Percentiles rank a stretch among this genome's conserved stretches.
phyloP scores from a whole-genome alignment of 2,329 filamentous ascomycete species.

The Chaetomiaceae sp. region DNA sequence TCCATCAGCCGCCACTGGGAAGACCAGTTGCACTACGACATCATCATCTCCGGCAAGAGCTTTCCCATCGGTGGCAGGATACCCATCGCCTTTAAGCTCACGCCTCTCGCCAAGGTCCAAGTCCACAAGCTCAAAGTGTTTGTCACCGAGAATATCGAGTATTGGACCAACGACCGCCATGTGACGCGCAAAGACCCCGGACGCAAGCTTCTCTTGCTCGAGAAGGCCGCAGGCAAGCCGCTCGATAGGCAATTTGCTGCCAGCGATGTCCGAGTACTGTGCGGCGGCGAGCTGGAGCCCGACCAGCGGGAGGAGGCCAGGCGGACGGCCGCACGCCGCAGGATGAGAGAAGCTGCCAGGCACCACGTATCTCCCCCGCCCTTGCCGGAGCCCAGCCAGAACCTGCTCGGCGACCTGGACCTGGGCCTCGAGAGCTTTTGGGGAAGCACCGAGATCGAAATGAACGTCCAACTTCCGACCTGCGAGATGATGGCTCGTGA shows the following conservation, averaged over 20 bases:
- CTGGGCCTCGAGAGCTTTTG: constrained; percentile 66
- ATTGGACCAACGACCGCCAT: constrained; percentile 80
- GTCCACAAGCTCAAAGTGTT: constrained; percentile 90
- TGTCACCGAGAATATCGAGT: constrained; percentile 85
- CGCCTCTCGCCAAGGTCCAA: constrained; percentile 86
- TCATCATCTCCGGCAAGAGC: constrained; percentile 92
- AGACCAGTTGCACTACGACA: constrained; percentile 91
- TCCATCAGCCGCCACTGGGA: constrained; percentile 93
- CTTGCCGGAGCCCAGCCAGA: constrained; percentile 54
- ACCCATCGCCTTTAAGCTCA: constrained; percentile 90
- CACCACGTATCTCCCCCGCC: constrained; percentile 36
- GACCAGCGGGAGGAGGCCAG: constrained; percentile 45
- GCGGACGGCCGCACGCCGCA: constrained; percentile 41
- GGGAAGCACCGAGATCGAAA: constrained; percentile 89
- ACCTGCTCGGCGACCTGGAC: constrained; percentile 75
- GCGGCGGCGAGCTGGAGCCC: constrained; percentile 69
- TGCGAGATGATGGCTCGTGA: constrained; percentile 81
- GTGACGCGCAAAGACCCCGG: constrained; percentile 81
- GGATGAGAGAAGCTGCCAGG: constrained; percentile 51
- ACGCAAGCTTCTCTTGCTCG: constrained; percentile 78
- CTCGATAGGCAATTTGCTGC: constrained; percentile 68
- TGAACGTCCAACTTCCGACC: constrained; percentile 86
- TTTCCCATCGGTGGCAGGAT: constrained; percentile 85
- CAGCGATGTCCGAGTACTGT: constrained; percentile 70
- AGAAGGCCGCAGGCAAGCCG: constrained; percentile 77